A percentile compares a stretch with the other conserved stretches of the same genome.
These are phyloP conservation scores for Chenopodium quinoa DNA, from an alignment of 148 eudicot genomes.

Conservation along the genomic window DNA sequence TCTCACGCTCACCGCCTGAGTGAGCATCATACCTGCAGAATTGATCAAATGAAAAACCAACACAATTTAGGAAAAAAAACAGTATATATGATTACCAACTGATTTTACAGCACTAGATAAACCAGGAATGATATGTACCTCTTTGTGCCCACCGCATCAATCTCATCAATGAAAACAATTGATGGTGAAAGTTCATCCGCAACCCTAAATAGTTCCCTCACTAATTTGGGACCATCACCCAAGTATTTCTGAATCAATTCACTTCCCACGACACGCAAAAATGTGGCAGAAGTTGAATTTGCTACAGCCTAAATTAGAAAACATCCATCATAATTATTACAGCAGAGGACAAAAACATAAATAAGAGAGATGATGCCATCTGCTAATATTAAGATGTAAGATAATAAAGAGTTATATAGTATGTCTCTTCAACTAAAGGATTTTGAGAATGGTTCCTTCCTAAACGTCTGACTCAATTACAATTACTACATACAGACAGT, in stretches of 20 bases:
- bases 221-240: constrained; percentile 40
- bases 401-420: too few relatives aligned
- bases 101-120: not conserved
- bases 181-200: constrained; percentile 44
- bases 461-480: not conserved
- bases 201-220: constrained; percentile 33
- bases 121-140: constrained; percentile 36
- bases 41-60: not conserved
- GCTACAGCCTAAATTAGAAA: constrained; percentile 35
- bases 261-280: constrained; percentile 45
- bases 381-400: not conserved
- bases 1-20: not conserved
- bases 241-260: constrained; percentile 41
- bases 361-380: not conserved
- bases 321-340: not conserved
- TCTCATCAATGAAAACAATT: constrained; percentile 74
- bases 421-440: not conserved
- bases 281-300: constrained; percentile 41
- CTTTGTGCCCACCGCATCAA: constrained; percentile 82
- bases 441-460: not conserved
- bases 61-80: too few relatives aligned
- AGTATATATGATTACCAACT: not conserved
- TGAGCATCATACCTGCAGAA: not conserved
- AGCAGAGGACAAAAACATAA: not conserved
- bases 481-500: not conserved